Evolutionary conservation across 306 rosid genomes (phyloP), one percentile per base, ranked within the genome.

Genomic region (Castanospermum australe): DNA sequence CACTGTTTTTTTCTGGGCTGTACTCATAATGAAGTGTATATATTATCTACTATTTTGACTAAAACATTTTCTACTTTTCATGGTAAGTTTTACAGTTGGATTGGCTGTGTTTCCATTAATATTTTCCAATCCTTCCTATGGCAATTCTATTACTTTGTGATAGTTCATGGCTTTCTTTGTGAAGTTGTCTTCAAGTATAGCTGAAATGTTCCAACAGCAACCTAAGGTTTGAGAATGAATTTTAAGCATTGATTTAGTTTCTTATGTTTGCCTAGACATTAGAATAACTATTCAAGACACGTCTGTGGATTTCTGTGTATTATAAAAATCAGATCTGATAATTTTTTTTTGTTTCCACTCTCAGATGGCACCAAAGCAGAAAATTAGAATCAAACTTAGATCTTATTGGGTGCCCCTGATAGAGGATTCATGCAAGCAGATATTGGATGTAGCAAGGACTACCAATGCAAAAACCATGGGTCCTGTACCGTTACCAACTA

Each of bases 361-460:
- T 67, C 90, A 94, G 99, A 70, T 88, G 80, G 91, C 94, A 15
- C 98, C 99, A 4, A 95, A 93, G 93, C 97, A 91, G 87, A 95
- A 91, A 79, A 95, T 95, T 35, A 87, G 99, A 88, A 95, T 95
- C 82, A 95, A 95, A 75, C 97, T 95, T 39, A 91, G 99, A 77
- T 95, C 99, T 42, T 95, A 95, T 82, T 93, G 93, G 90, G 98
- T 90, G 57, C 88, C 91, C 12, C 83, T 95, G 77, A 91, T 95
- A 59, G 99, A 95, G 88, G 99, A 95, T 84, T 92, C 99, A 5
- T 95, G 98, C 92, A 95, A 95, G 93, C 98, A 95, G 89, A 93
- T 93, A 85, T 33, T 93, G 87, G 98, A 95, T 56, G 96, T 98
- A 60, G 99, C 99, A 42, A 88, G 90, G 86, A 95, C 65, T 71